Conservation (phyloP, 2,329 filamentous ascomycete species). For the Periglandula ipomoeae region DNA sequence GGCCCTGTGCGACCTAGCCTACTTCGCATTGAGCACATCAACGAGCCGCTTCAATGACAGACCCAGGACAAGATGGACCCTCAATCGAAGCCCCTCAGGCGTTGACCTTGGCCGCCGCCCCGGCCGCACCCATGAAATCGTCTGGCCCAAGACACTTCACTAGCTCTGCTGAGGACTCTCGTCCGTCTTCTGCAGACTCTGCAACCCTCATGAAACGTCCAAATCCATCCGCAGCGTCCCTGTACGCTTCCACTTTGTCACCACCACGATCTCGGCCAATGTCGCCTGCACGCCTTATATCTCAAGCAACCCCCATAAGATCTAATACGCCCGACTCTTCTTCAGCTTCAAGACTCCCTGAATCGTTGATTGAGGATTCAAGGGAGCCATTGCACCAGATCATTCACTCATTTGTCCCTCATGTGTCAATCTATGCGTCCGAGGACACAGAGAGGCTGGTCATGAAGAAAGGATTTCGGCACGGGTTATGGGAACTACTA, state of each 20-base stretch:
- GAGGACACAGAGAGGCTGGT: slow-evolving; percentile 74
- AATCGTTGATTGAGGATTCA: slow-evolving; percentile 34
- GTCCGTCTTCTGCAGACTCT: slow-evolving; percentile 42
- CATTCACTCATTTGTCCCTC: slow-evolving; percentile 77
- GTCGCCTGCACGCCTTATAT: slow-evolving; percentile 54
- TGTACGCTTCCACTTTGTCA: slow-evolving; percentile 58
- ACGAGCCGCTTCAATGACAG: slow-evolving; percentile 52
- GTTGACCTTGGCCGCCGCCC: slow-evolving; percentile 56
- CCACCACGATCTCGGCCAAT: slow-evolving; percentile 58
- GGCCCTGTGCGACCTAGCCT: background rate
- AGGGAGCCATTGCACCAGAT: slow-evolving; percentile 57
- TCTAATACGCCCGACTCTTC: slow-evolving; percentile 48
- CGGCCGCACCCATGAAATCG: slow-evolving; percentile 37
- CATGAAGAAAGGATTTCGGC: slow-evolving; percentile 72
- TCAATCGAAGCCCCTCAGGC: slow-evolving; percentile 60
- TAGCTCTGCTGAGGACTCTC: slow-evolving; percentile 37
- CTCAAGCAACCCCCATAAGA: slow-evolving; percentile 47
- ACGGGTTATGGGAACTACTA: slow-evolving; percentile 75
- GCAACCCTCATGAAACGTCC: slow-evolving; percentile 44
- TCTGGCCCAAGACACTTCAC: slow-evolving; percentile 54
- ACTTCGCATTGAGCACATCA: slow-evolving; percentile 4
- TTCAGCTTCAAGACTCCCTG: slow-evolving; percentile 34
- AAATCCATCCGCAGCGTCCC: slow-evolving; percentile 49
- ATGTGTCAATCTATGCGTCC: slow-evolving; percentile 81
- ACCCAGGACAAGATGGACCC: slow-evolving; percentile 53